phyloP scores from a whole-genome alignment of 257 asterid species.

The Solanum rostratum region DNA sequence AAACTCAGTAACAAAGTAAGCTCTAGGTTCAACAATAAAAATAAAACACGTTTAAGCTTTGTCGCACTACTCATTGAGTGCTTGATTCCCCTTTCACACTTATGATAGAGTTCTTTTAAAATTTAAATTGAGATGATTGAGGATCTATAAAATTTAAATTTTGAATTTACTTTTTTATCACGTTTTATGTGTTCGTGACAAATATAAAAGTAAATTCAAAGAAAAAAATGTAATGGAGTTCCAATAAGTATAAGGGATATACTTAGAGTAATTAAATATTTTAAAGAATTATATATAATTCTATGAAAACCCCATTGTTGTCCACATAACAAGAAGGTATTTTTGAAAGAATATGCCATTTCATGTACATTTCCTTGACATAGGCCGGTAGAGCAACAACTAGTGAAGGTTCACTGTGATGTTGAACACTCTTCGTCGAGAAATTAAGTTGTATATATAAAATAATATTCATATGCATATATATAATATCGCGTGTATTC shows the following conservation, averaged over 20 bases:
- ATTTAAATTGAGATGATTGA: background rate
- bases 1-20: background rate
- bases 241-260: background rate
- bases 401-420: background rate
- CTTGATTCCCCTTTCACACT: background rate
- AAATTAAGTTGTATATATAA: background rate
- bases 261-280: background rate
- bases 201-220: background rate
- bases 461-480: background rate
- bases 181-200: background rate
- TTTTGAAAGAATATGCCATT: background rate
- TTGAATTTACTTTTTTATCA: background rate
- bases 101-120: no score
- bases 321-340: background rate
- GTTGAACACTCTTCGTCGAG: background rate
- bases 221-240: background rate
- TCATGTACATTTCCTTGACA: background rate
- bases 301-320: background rate
- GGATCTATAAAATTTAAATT: background rate
- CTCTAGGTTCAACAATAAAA: no score
- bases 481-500: background rate
- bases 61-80: background rate
- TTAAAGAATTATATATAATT: background rate
- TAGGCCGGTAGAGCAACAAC: background rate
- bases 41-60: no score